Percentiles rank a stretch among this genome's conserved stretches.
Conservation (phyloP, 2,329 filamentous ascomycete genomes). For the Microdochium nivale region DNA sequence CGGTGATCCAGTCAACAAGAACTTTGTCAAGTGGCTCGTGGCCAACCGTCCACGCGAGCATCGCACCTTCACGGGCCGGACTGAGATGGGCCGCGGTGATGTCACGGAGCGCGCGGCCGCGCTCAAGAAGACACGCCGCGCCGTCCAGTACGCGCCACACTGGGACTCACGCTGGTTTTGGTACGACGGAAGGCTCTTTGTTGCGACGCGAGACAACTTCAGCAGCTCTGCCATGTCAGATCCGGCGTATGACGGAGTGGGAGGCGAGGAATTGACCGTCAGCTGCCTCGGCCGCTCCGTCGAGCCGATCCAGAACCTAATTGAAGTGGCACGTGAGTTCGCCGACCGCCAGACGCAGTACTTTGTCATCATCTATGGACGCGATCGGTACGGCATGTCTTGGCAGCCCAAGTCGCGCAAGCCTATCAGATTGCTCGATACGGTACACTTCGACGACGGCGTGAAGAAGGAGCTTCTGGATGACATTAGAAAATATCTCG, state of each 20-base stretch:
- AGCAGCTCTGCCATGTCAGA: constrained; percentile 26
- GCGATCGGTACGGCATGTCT: constrained; percentile 33
- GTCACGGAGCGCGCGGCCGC: constrained; percentile 26
- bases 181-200: constrained; percentile 34
- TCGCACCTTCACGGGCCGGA: constrained; percentile 34
- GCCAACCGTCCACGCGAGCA: constrained; percentile 26
- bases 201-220: constrained; percentile 31
- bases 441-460: constrained; percentile 38
- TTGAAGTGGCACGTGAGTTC: constrained; percentile 37
- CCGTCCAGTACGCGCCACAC: constrained; percentile 34
- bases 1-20: constrained; percentile 34
- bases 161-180: constrained; percentile 39
- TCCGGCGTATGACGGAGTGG: constrained; percentile 34
- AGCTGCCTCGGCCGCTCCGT: constrained; percentile 43
- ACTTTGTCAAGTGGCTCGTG: constrained; percentile 35
- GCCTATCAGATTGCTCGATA: constrained; percentile 39
- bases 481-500: constrained; percentile 44
- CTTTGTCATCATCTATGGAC: constrained; percentile 39
- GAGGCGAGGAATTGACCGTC: constrained; percentile 35
- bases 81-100: constrained; percentile 22
- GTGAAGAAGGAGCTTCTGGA: constrained; percentile 36
- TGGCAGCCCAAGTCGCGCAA: constrained; percentile 41
- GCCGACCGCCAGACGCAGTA: constrained; percentile 38
- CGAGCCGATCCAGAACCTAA: constrained; percentile 34
- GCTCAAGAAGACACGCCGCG: constrained; percentile 30